These are phyloP conservation scores for Aspergillus cristatus DNA, from an alignment of 495 filamentous ascomycete species.

Conservation along the genomic window DNA sequence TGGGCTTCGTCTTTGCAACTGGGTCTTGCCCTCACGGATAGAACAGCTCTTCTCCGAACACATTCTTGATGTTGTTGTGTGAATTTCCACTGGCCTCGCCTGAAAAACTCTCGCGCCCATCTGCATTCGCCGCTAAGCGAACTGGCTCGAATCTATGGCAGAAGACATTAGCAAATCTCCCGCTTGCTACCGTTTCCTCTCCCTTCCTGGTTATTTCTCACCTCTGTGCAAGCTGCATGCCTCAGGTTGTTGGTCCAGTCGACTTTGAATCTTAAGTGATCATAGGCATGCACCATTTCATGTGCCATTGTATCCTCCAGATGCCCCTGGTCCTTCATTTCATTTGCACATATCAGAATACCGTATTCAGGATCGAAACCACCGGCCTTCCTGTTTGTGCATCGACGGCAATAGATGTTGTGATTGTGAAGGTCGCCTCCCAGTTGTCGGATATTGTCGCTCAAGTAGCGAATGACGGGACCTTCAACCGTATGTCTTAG, in stretches of 20 bases:
- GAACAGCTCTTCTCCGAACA: conserved; percentile 67
- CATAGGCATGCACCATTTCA: conserved; percentile 97
- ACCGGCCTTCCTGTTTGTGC: conserved; percentile 56
- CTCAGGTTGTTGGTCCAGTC: conserved; percentile 68
- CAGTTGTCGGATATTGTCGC: conserved; percentile 64
- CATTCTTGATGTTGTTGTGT: conserved; percentile 92
- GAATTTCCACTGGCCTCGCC: conserved; percentile 71
- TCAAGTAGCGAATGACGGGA: conserved; percentile 77
- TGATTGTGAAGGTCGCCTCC: conserved; percentile 59
- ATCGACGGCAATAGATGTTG: conserved; percentile 78
- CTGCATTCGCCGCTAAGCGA: conserved; percentile 90
- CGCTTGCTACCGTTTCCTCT: neutral
- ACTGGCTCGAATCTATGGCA: conserved; percentile 71
- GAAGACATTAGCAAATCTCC: neutral
- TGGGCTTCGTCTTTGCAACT: conserved; percentile 78
- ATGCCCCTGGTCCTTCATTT: conserved; percentile 61
- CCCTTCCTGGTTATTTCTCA: conserved; percentile 40
- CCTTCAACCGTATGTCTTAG: conserved; percentile 26
- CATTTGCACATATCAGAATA: conserved; percentile 85
- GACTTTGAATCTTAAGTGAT: conserved; percentile 84
- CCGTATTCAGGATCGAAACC: conserved; percentile 80
- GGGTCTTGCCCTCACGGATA: conserved; percentile 66
- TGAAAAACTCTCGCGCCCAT: conserved; percentile 80
- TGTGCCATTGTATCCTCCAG: conserved; percentile 92
- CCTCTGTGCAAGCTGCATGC: conserved; percentile 94